Conservation (phyloP, 2,329 filamentous ascomycete genomes). For the Talaromyces sp. region DNA sequence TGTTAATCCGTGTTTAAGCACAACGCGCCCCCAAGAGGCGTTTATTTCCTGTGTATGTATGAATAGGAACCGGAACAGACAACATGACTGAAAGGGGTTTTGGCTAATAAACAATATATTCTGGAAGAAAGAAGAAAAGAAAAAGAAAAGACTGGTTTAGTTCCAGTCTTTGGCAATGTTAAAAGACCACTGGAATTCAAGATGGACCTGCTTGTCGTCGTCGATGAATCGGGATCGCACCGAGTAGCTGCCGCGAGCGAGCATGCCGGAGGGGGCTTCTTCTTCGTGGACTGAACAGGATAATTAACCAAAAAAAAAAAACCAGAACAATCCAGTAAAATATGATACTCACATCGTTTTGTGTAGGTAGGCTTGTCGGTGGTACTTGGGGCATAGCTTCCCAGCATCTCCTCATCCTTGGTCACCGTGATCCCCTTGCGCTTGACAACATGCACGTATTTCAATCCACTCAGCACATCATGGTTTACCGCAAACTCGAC, state of each 20-base stretch:
- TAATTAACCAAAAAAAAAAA: background rate
- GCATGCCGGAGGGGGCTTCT: slow-evolving; percentile 85
- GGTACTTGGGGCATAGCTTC: slow-evolving; percentile 90
- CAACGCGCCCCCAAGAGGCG: background rate
- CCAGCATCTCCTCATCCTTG: slow-evolving; percentile 98
- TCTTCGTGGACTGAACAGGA: slow-evolving; percentile 70
- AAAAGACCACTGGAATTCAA: slow-evolving; percentile 93
- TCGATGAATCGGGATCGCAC: slow-evolving; percentile 88
- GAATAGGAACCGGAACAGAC: background rate
- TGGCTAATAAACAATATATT: background rate
- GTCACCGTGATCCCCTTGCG: slow-evolving; percentile 77
- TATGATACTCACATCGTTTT: slow-evolving; percentile 74
- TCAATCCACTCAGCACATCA: slow-evolving; percentile 88
- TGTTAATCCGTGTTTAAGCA: background rate
- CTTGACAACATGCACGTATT: slow-evolving; percentile 94
- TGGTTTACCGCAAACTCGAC: slow-evolving; percentile 94
- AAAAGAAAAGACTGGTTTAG: background rate
- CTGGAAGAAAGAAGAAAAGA: background rate
- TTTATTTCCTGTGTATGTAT: background rate
- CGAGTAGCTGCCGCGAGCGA: slow-evolving; percentile 84
- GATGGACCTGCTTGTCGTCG: slow-evolving; percentile 85
- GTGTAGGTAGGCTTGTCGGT: slow-evolving; percentile 77
- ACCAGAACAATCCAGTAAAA: no score
- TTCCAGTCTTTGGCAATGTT: slow-evolving; percentile 93
- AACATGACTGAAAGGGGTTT: background rate